phyloP scores from a whole-genome alignment of 2,329 filamentous ascomycete genomes.

The Falciphora oryzae region DNA sequence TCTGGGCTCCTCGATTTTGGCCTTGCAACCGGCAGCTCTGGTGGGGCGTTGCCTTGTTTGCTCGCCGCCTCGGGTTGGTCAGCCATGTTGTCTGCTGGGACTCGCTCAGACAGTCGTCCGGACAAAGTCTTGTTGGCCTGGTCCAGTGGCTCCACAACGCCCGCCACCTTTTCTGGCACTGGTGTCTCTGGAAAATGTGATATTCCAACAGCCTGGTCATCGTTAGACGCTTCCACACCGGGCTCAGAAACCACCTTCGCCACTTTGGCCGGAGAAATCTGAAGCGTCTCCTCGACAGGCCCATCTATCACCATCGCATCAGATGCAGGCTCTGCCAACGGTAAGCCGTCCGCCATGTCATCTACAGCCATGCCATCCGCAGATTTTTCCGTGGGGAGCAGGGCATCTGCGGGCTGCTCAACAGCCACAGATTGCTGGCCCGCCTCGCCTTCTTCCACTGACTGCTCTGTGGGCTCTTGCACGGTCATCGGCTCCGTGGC shows the following conservation, averaged over 20 bases:
- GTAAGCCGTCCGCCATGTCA: neutral
- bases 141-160: neutral
- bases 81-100: no score
- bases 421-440: no score
- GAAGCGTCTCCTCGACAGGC: neutral
- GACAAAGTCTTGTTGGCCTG: neutral
- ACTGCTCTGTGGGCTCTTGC: neutral
- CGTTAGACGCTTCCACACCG: neutral
- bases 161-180: neutral
- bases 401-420: no score
- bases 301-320: neutral
- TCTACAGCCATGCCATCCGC: neutral
- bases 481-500: neutral
- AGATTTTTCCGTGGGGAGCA: neutral
- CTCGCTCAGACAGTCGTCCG: no score
- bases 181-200: neutral
- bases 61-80: neutral
- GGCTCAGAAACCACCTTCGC: neutral
- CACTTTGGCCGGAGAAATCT: neutral
- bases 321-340: neutral
- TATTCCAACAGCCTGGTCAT: neutral
- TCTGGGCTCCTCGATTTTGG: neutral
- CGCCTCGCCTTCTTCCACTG: neutral
- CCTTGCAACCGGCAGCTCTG: neutral
- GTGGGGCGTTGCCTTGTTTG: neutral